Base-by-base conservation (phyloP, 2,329 filamentous ascomycete genomes). In the Beauveria brongniartii region DNA sequence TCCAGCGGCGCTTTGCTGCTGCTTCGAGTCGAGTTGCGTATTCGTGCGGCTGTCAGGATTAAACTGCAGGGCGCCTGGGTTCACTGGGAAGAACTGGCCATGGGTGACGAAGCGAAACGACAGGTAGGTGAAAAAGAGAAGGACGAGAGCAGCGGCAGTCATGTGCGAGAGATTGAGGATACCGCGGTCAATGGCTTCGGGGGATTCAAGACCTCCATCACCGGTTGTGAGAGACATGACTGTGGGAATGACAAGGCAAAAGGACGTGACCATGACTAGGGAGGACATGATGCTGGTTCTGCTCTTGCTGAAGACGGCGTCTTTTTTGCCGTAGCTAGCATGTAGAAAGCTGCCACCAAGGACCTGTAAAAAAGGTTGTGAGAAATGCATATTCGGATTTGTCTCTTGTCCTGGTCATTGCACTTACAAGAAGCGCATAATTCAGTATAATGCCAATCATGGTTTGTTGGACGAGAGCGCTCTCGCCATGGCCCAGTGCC, bases 251-350 rank as follows among this genome's bases (percentile, higher is more conserved):
- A 61, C 52, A 4, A 64, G 63, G 54, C 63, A 64, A 18, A 64
- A 63, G 6, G 63, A 63, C 1, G 59, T 63, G 34, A 62, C 61
- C 63, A 64, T 63, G 59, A 64, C 62, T 46, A 64, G 59, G 14
- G 63, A 63, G 5, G 63, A 63, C 63, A 64, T 64, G 52, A 64
- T 62, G 57, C 61, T 61, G 10, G 63, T 64, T 59, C 60, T 51
- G 5, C 34, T 53, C 50, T 61, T 62, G 60, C 63, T 64, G 30
- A 64, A 64, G 5, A 47, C 46, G 37, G 61, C 62, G 28, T 64
- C 59, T 52, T 61, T 62, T 53, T 63, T 64, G 30, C 62, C 62
- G 50, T 62, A 64, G 47, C 63, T 64, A 40, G 63, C 63, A 22
- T 61, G 55, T 26, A 64, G 60, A n/a, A 64, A 64, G 56, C 63